Evolutionary conservation across 495 filamentous ascomycete genomes (phyloP), one percentile per base, ranked within the genome.

Genomic region (Monascus purpureus): DNA sequence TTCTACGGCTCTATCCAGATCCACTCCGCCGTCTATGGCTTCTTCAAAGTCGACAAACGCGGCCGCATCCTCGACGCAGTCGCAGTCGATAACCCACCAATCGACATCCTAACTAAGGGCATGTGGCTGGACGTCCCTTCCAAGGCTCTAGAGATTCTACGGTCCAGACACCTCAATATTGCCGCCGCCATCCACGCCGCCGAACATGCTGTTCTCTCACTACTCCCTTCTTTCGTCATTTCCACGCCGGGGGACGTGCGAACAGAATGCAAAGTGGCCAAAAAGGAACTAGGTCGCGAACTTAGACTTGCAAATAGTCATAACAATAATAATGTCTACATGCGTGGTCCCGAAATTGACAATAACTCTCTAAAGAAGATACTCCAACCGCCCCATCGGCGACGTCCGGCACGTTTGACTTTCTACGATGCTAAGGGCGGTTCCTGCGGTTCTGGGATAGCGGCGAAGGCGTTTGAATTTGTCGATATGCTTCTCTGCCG

Each of bases 341-440:
- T n/a, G n/a, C n/a, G n/a, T n/a, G n/a, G n/a, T n/a, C n/a, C n/a
- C n/a, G n/a, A n/a, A n/a, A n/a, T n/a, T n/a, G n/a, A n/a, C n/a
- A n/a, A n/a, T n/a, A 37, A 32, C 9, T 1, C 13, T 9, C 12
- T 22, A 16, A 33, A 44, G 13, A 43, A 47, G 31, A 37, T 40
- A 15, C 42, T 57, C 6, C 39, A 45, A 30, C 59, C 60, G 8
- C 76, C 73, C 9, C 52, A 56, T 1, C 69, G 90, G n/a, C 92
- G 90, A 52, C 65, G 90, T 5, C 88, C 90, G 0, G 90, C 87
- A 0, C 59, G 90, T 7, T 57, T 97, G 34, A 93, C 84, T 0
- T 93, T 97, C 55, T 96, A 94, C 52, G 90, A 97, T 45, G 78
- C 83, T 6, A 90, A 90, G 52, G 90, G 86, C 13, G 90, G 88